phyloP scores from a whole-genome alignment of 2,329 filamentous ascomycete species.

The Fusarium sp. region DNA sequence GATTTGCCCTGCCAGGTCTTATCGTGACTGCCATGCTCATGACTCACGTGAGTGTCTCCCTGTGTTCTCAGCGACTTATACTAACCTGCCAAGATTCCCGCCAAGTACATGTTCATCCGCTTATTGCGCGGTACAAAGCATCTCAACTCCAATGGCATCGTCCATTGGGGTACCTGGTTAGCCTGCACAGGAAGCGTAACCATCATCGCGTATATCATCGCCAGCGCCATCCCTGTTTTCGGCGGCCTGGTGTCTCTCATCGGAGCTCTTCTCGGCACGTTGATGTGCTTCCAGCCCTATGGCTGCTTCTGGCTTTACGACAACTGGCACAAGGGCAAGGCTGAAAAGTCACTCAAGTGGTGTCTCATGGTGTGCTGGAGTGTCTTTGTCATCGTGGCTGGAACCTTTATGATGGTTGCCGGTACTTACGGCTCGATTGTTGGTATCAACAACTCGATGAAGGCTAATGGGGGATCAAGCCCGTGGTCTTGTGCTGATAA shows the following conservation, averaged over 20 bases:
- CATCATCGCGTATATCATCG: constrained; percentile 42
- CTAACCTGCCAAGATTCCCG: constrained; percentile 6
- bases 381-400: constrained; percentile 21
- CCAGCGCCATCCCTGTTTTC: constrained; percentile 39
- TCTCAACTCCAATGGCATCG: constrained; percentile 39
- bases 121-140: constrained; percentile 43
- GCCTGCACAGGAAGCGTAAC: constrained; percentile 39
- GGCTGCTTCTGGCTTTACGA: constrained; percentile 44
- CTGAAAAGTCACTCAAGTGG: constrained; percentile 3
- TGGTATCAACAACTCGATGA: constrained; percentile 45
- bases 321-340: constrained; percentile 34
- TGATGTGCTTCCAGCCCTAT: constrained; percentile 43
- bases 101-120: constrained; percentile 28
- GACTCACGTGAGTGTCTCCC: constrained; percentile 37
- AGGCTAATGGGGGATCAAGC: constrained; percentile 44
- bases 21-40: constrained; percentile 38
- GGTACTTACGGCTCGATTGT: constrained; percentile 56
- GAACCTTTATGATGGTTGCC: constrained; percentile 52
- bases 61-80: fast-evolving
- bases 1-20: constrained; percentile 43
- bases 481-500: constrained; percentile 56
- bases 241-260: constrained; percentile 40
- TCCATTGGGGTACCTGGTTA: constrained; percentile 46
- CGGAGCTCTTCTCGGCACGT: constrained; percentile 42
- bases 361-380: constrained; percentile 20